These are phyloP conservation scores for Aspergillus amoenus DNA, from an alignment of 2,329 filamentous ascomycete species.

Conservation along the genomic window DNA sequence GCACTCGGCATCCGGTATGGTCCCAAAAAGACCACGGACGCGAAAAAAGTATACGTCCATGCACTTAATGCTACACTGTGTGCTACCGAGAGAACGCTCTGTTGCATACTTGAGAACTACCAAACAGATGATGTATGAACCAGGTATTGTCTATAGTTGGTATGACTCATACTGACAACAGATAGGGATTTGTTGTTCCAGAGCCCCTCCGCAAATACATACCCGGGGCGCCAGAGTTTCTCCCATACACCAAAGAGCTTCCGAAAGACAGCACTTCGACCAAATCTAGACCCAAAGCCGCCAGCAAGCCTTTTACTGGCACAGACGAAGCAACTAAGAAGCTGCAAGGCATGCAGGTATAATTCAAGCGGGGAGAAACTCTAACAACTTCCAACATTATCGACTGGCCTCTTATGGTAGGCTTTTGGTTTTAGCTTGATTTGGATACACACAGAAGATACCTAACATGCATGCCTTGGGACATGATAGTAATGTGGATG, in stretches of 20 bases:
- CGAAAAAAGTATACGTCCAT: slow-evolving; percentile 91
- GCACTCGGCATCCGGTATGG: slow-evolving; percentile 92
- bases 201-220: slow-evolving; percentile 86
- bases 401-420: too few relatives aligned
- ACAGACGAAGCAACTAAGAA: slow-evolving; percentile 40
- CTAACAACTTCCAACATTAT: too few relatives aligned
- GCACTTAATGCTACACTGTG: slow-evolving; percentile 86
- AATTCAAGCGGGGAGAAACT: slow-evolving; percentile 7
- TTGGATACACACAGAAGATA: background rate
- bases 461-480: background rate
- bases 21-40: slow-evolving; percentile 78
- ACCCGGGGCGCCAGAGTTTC: slow-evolving; percentile 82
- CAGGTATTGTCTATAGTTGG: background rate
- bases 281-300: slow-evolving; percentile 50
- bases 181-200: slow-evolving; percentile 72
- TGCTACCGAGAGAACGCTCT: slow-evolving; percentile 87
- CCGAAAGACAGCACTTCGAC: slow-evolving; percentile 70
- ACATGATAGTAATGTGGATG: background rate
- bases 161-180: slow-evolving; percentile 20
- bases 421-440: background rate
- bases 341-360: slow-evolving; percentile 43
- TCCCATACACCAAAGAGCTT: slow-evolving; percentile 83
- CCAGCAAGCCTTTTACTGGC: slow-evolving; percentile 25
- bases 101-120: slow-evolving; percentile 95
- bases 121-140: slow-evolving; percentile 75